Evolutionary conservation across 306 rosid genomes (phyloP), one percentile per base, ranked within the genome.

Genomic region (Vigna hirtella): DNA sequence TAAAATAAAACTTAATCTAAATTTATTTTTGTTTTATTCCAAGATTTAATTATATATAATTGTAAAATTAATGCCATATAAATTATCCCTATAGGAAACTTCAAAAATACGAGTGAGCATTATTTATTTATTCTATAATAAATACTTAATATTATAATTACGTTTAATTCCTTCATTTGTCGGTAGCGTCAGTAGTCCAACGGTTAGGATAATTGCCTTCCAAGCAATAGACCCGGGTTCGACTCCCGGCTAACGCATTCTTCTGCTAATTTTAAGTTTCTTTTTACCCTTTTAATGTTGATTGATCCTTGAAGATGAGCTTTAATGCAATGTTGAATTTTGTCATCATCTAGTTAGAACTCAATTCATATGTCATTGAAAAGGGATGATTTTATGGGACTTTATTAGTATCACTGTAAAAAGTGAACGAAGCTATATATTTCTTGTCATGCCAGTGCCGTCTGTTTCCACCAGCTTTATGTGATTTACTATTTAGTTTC

Each of bases 181-280:
- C 3, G 0, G 3, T 10, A 32, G 72, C 72, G 48, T 79, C 56
- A 79, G 83, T 70, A 70, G 72, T 70, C 77, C 77, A 61, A 76
- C 69, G 50, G 72, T 84, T 12, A 79, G 59, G 75, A 69, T 74
- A 74, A 45, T 45, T 45, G 50, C 50, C 50, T 45, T 73, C 80
- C 63, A 67, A 67, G 66, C 61, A 36, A 24, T 66, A 45, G 50
- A 45, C 3, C 50, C 50, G 16, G 70, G 79, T 80, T 73, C 69
- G 69, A 79, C 51, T 80, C 78, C 79, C 83, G 59, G 73, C 67
- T 66, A 57, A 77, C 52, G 80, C 38, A 34, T 34, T 34, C 28
- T 26, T 26, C 3, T 34, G 6, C 42, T 59, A 7, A 15, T 32
- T 18, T 30, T 62, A 62, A 2, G 45, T 3, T 18, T 6, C 22